Conservation (phyloP, 208 protist genomes). For the Trypanosoma cruzi region DNA sequence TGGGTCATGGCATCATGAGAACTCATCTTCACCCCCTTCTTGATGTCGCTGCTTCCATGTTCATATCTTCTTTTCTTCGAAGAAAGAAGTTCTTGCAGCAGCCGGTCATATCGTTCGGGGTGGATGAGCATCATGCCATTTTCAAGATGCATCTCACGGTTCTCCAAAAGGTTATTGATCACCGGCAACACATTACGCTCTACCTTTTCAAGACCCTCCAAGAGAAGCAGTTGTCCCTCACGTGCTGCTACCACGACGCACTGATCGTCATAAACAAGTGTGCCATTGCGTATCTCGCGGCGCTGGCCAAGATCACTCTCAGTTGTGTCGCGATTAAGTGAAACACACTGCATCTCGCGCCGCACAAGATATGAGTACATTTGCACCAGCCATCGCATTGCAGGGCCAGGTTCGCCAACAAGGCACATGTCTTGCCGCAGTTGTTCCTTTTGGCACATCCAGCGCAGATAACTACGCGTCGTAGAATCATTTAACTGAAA, state of each 20-base stretch:
- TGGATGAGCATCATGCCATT: constrained; percentile 93
- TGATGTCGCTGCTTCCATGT: neutral
- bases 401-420: constrained; percentile 90
- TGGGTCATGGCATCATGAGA: neutral
- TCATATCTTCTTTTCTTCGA: neutral
- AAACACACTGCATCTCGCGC: constrained; percentile 88
- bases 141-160: constrained; percentile 96
- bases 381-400: constrained; percentile 85
- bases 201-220: constrained; percentile 95
- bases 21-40: neutral
- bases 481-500: constrained; percentile 60
- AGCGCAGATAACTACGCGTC: constrained; percentile 76
- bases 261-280: constrained; percentile 92
- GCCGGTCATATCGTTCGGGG: constrained; percentile 87
- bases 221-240: constrained; percentile 91
- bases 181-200: constrained; percentile 95
- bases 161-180: constrained; percentile 96
- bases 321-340: constrained; percentile 94
- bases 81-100: constrained; percentile 58
- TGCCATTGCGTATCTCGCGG: constrained; percentile 89
- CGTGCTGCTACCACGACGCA: constrained; percentile 91
- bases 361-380: constrained; percentile 70
- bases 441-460: constrained; percentile 93
- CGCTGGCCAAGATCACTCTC: constrained; percentile 96
- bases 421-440: constrained; percentile 96